These are phyloP conservation scores for Ustanciosporium gigantosporum DNA, from an alignment of 1,284 basidiomycete species.

Conservation along the genomic window DNA sequence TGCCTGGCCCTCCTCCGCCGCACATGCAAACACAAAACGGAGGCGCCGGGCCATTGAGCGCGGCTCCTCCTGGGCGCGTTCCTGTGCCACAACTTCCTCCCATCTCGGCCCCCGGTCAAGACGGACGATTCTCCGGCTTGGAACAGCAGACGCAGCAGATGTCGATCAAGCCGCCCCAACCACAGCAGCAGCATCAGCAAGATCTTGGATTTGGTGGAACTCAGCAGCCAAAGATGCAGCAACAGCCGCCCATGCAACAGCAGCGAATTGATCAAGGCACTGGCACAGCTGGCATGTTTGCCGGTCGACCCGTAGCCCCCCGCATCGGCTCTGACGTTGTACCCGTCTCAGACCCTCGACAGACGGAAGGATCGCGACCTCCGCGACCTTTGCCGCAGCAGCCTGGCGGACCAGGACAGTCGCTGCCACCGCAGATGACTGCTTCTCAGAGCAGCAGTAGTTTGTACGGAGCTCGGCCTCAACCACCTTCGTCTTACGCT, in stretches of 20 bases:
- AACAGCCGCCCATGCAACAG: constrained; percentile 18
- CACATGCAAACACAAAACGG: neutral
- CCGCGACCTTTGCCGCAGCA: constrained; percentile 40
- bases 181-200: too few relatives aligned
- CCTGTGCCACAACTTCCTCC: constrained; percentile 20
- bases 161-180: constrained; percentile 29
- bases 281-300: constrained; percentile 19
- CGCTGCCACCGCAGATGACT: constrained; percentile 28
- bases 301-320: constrained; percentile 21
- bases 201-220: constrained; percentile 6
- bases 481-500: constrained; percentile 11
- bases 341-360: constrained; percentile 8
- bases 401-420: constrained; percentile 13
- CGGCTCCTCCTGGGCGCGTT: constrained; percentile 18
- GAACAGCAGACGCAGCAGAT: constrained; percentile 53
- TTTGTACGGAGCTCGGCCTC: constrained; percentile 27
- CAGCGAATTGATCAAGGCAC: constrained; percentile 1
- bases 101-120: constrained; percentile 5
- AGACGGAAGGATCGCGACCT: constrained; percentile 30
- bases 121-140: constrained; percentile 24
- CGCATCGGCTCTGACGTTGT: constrained; percentile 12
- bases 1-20: constrained; percentile 2
- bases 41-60: constrained; percentile 15
- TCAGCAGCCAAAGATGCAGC: constrained; percentile 21
- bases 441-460: constrained; percentile 3